phyloP scores from a whole-genome alignment of 108 stramenopile genomes.

The Discostella stelligeroides region DNA sequence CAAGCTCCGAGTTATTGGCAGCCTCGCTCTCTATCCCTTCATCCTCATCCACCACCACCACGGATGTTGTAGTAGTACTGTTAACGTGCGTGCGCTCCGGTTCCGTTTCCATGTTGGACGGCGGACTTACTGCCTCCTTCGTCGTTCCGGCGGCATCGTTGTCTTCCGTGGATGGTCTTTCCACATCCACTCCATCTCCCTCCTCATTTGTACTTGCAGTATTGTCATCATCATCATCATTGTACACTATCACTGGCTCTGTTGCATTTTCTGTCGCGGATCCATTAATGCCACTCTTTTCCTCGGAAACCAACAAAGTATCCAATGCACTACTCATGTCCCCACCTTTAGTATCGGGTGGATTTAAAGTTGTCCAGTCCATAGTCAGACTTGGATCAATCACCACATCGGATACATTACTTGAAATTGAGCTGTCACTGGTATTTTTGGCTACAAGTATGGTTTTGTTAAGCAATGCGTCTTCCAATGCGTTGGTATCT shows the following conservation, averaged over 20 bases:
- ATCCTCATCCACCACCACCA: background rate
- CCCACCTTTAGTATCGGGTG: slow-evolving; percentile 6
- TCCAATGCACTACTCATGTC: background rate
- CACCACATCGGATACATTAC: slow-evolving; percentile 1
- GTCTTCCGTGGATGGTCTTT: slow-evolving; percentile 4
- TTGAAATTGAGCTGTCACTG: background rate
- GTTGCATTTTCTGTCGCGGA: background rate
- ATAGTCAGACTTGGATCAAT: slow-evolving; percentile 45
- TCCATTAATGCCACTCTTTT: background rate
- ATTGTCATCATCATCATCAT: slow-evolving; percentile 6
- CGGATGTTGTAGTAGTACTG: background rate
- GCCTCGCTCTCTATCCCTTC: slow-evolving; percentile 2
- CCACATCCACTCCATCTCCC: background rate
- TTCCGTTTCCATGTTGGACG: slow-evolving; percentile 21
- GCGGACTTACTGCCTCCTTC: slow-evolving; percentile 24
- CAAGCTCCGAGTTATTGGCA: background rate
- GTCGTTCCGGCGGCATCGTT: slow-evolving; percentile 6
- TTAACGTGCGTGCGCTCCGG: slow-evolving; percentile 16
- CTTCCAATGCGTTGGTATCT: background rate
- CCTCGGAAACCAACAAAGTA: too few relatives aligned
- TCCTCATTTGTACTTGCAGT: background rate
- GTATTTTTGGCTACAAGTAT: too few relatives aligned
- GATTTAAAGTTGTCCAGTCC: slow-evolving; percentile 42
- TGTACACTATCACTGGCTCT: background rate
- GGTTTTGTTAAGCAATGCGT: too few relatives aligned